Evolutionary conservation across 1,284 basidiomycete genomes (phyloP), one percentile per base, ranked within the genome.

Genomic region (Pyrrhoderma noxium): DNA sequence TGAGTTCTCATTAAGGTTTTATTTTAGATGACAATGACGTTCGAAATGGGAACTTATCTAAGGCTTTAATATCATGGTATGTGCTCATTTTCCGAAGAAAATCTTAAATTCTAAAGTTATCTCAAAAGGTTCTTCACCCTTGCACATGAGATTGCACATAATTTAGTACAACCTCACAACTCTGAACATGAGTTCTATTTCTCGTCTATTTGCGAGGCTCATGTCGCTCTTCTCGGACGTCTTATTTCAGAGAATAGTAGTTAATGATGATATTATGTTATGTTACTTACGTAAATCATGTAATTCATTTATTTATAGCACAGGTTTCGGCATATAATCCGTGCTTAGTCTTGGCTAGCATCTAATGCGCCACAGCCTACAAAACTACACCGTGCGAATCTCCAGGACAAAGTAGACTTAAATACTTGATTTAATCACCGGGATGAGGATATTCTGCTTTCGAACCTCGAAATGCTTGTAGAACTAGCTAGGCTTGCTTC

Each of bases 161-260:
- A 93, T 60, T 70, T 92, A 1, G 85, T 90, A 14, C 73, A 81
- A 45, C 75, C 77, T 0, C 86, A 89, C 60, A 88, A 89, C 59
- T 84, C 86, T 3, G 86, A 89, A 63, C 92, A 95, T 62, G 90
- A 93, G 60, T 97, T 95, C 66, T 96, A 93, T 66, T 94, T 96
- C 62, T 91, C 90, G 27, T 83, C 87, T 4, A 89, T 97, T 18
- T 88, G 89, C 55, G 91, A 96, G 66, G 77, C 73, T 57, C 73
- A 72, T 56, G 65, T 77, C 36, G 54, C 42, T 8, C 34, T 44
- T 2, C 46, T 51, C 11, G 36, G 43, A 7, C 40, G 43, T 8
- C 38, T 54, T 11, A 35, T 31, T 31, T 31, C 27, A 11, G 27
- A 31, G 7, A 31, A 31, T 31, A 31, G 27, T 31, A 31, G 5